These are phyloP conservation scores for Bruguiera sexangula DNA, from an alignment of 345 rosid species.

Conservation along the genomic window DNA sequence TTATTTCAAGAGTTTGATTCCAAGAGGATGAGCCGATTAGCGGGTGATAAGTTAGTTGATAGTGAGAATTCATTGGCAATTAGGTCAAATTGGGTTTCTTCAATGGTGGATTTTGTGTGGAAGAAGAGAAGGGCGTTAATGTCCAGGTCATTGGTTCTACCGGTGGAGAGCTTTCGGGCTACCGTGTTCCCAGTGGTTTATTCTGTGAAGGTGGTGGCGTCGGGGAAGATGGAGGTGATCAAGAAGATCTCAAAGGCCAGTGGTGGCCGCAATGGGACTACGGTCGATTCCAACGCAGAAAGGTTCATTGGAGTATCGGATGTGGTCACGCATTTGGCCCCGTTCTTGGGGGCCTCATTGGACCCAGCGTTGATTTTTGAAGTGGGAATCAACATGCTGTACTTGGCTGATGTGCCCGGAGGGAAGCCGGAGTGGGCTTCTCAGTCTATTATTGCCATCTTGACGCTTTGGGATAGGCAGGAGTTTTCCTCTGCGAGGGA, in stretches of 20 bases:
- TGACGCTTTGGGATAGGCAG: slow-evolving; percentile 98
- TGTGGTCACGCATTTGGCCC: slow-evolving; percentile 82
- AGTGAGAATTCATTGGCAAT: slow-evolving; percentile 89
- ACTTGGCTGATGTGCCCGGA: slow-evolving; percentile 95
- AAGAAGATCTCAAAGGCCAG: slow-evolving; percentile 65
- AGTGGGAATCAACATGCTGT: slow-evolving; percentile 90
- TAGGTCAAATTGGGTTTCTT: slow-evolving; percentile 89
- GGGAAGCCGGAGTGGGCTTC: slow-evolving; percentile 99
- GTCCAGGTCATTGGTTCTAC: slow-evolving; percentile 82
- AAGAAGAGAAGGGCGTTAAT: slow-evolving; percentile 65
- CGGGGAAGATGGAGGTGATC: slow-evolving; percentile 73
- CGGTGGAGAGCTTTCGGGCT: slow-evolving; percentile 80
- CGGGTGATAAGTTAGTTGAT: slow-evolving; percentile 95
- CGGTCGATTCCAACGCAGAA: slow-evolving; percentile 74
- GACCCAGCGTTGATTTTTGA: slow-evolving; percentile 93
- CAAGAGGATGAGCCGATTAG: slow-evolving; percentile 86
- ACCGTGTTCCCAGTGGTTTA: slow-evolving; percentile 85
- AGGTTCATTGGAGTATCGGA: slow-evolving; percentile 82
- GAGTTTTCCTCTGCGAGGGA: slow-evolving; percentile 98
- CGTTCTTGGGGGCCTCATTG: slow-evolving; percentile 87
- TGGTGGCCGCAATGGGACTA: slow-evolving; percentile 33
- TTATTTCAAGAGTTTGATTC: slow-evolving; percentile 88
- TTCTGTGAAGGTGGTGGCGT: slow-evolving; percentile 86
- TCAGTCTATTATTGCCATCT: slow-evolving; percentile 81
- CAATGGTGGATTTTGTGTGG: slow-evolving; percentile 85